Percentiles rank a stretch among this genome's conserved stretches.
phyloP scores from a whole-genome alignment of 1,284 basidiomycete genomes.

The Tylopilus sp. region DNA sequence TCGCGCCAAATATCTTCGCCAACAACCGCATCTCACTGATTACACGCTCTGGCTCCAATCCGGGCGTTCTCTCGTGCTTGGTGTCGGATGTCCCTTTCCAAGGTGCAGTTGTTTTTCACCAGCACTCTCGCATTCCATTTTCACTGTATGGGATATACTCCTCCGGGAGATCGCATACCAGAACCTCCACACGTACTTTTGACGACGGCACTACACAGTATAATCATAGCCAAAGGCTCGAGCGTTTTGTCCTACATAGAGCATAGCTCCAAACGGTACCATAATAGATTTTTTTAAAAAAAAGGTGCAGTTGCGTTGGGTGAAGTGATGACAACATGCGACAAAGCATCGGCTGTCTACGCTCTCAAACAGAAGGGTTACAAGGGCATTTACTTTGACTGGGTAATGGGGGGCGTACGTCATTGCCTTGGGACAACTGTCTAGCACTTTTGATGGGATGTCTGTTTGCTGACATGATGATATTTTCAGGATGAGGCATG shows the following conservation, averaged over 20 bases:
- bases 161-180: no score
- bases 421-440: neutral
- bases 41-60: conserved; percentile 12
- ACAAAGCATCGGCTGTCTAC: conserved; percentile 25
- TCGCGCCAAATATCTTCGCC: conserved; percentile 23
- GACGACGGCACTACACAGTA: no score
- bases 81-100: conserved; percentile 17
- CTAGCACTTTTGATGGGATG: neutral
- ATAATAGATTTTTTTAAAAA: no score
- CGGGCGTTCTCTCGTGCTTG: conserved; percentile 7
- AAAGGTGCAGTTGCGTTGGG: conserved; percentile 19
- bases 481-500: conserved; percentile 16
- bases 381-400: conserved; percentile 23
- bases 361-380: conserved; percentile 21
- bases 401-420: conserved; percentile 25
- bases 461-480: neutral
- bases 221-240: no score
- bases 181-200: no score
- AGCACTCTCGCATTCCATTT: no score
- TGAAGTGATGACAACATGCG: conserved; percentile 27
- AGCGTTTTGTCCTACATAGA: no score
- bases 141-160: no score
- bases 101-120: no score
- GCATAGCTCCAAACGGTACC: no score
- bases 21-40: conserved; percentile 33